phyloP scores from a whole-genome alignment of 768 basidiomycete species.

The Kwoniella shandongensis region DNA sequence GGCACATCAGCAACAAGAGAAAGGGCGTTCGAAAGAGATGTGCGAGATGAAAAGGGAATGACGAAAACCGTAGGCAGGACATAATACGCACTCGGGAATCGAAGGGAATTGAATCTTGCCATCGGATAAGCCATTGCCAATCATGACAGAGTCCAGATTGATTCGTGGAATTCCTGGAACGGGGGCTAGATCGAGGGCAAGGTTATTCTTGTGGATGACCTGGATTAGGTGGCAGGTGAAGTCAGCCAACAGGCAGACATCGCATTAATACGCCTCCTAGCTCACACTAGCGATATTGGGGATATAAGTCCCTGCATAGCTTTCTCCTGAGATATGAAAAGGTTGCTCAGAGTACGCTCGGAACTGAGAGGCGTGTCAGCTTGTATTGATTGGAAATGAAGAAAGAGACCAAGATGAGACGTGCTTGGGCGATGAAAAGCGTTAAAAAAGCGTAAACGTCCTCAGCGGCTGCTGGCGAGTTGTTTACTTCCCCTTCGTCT shows the following conservation, averaged over 20 bases:
- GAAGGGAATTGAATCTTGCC: constrained; percentile 76
- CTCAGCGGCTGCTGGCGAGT: constrained; percentile 78
- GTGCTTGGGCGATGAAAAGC: constrained; percentile 58
- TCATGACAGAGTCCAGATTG: constrained; percentile 77
- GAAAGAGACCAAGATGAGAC: constrained; percentile 63
- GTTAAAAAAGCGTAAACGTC: constrained; percentile 65
- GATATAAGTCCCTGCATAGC: constrained; percentile 69
- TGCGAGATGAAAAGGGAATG: neutral
- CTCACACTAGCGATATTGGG: constrained; percentile 74
- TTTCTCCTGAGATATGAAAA: constrained; percentile 56
- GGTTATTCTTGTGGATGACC: constrained; percentile 74
- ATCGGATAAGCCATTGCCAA: constrained; percentile 82
- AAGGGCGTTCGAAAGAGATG: neutral
- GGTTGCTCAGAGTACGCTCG: constrained; percentile 46
- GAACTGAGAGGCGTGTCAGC: constrained; percentile 62
- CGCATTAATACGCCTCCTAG: no score
- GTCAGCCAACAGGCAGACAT: no score
- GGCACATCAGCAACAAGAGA: no score
- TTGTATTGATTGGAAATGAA: constrained; percentile 58
- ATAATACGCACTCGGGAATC: constrained; percentile 63
- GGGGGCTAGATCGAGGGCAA: constrained; percentile 39
- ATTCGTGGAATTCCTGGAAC: constrained; percentile 64
- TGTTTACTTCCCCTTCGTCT: constrained; percentile 66
- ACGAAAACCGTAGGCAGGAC: neutral
- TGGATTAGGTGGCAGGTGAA: neutral